Base-by-base conservation (phyloP, 139 green algal genomes). In the Micractinium conductrix region DNA sequence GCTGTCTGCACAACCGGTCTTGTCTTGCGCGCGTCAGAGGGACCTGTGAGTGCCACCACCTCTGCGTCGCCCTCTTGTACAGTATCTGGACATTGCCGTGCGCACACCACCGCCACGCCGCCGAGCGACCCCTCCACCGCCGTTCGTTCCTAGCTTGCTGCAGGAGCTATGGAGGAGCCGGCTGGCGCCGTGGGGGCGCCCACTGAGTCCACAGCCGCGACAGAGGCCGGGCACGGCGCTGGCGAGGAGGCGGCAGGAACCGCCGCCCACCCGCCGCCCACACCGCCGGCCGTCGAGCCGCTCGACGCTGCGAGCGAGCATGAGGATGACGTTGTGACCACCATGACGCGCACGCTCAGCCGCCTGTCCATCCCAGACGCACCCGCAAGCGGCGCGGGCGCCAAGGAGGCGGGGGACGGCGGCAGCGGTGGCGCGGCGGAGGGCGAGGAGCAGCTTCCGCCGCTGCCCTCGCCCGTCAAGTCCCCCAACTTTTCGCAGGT, bases 401-500 rank as follows among this genome's bases (percentile, higher is more conserved):
- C 3, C 4, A 58, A 82, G 26, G 65, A 28, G 37, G 42, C 5
- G 42, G 42, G 42, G 9, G 8, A 21, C 24, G 28, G 33, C 33
- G 14, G 22, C 14, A 5, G 33, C 0, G 17, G 26, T 17, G 70
- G 38, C 58, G 28, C 14, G n/a, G 55, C 55, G 14, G 28, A 42
- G 28, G 76, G 76, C 55, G 38, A 73, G 22, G 74, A 81, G 35
- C 50, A 81, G 74, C 50, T 69, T 21, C 50, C 74, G 22, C 0
- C 21, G 1, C 5, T 24, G 35, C 30, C 33, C 24, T 69, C 74
- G 22, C 74, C 74, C 7, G 71, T 43, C 71, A 78, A 60, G 43
- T 43, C n/a, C n/a, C n/a, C 71, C 53, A 81, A 81, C 50, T 81
- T 81, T 33, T 50, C 42, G 74, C 48, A 60, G 33, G 74, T 81